These are phyloP conservation scores for Stachybotrys chartarum DNA, from an alignment of 2,329 filamentous ascomycete species.

Conservation along the genomic window DNA sequence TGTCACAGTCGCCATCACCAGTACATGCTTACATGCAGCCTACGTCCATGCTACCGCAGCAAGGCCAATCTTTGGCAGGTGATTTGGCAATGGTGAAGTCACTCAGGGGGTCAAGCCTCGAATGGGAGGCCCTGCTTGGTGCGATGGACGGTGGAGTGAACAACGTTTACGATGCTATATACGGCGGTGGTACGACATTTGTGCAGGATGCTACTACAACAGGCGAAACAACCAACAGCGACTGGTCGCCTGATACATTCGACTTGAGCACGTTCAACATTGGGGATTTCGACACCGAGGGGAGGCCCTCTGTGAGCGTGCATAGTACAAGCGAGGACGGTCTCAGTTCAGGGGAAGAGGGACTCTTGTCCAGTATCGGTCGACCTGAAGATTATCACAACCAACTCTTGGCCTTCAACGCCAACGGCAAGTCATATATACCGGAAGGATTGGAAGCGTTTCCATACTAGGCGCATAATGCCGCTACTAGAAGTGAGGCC, in stretches of 20 bases:
- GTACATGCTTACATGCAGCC: constrained; percentile 34
- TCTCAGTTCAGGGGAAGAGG: constrained; percentile 48
- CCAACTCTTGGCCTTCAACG: constrained; percentile 13
- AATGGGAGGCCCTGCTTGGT: constrained; percentile 78
- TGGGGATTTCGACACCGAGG: constrained; percentile 35
- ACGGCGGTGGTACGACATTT: constrained; percentile 52
- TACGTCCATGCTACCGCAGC: neutral
- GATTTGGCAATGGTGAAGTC: neutral
- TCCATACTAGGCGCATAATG: neutral
- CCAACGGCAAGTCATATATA: constrained; percentile 13
- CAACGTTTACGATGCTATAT: constrained; percentile 81
- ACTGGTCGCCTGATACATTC: constrained; percentile 54
- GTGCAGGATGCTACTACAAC: constrained; percentile 38
- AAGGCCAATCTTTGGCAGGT: neutral
- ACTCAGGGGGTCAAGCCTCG: constrained; percentile 39
- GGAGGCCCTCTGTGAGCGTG: constrained; percentile 42
- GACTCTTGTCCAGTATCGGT: constrained; percentile 36
- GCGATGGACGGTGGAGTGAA: constrained; percentile 72
- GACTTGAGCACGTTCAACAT: constrained; percentile 45
- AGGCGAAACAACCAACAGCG: constrained; percentile 27
- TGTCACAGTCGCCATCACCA: constrained; percentile 43
- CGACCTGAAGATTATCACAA: constrained; percentile 25
- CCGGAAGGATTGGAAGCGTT: constrained; percentile 13
- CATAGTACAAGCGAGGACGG: constrained; percentile 52
- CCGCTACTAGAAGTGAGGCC: no score